Evolutionary conservation across 116 monocot species (phyloP).

Genomic region (Papilionanthe hybrid): DNA sequence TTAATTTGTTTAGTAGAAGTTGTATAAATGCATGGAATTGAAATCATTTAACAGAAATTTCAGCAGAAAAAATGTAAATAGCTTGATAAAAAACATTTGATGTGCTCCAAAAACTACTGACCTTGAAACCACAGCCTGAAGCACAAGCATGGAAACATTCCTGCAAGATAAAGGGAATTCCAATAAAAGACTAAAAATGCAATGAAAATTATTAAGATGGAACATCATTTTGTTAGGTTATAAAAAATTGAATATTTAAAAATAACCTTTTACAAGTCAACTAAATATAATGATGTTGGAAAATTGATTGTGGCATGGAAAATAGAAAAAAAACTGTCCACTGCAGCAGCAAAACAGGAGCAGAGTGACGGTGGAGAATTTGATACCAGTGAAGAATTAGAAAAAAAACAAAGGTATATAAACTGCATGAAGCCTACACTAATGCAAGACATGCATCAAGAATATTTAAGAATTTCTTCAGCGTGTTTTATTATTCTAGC

Average conservation of each 20-base stretch:
- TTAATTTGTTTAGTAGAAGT: background rate
- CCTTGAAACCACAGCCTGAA: slow-evolving; percentile 84
- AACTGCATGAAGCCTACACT: background rate
- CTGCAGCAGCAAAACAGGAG: background rate
- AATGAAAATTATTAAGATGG: background rate
- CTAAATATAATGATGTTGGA: background rate
- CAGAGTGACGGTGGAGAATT: background rate
- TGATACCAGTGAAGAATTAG: background rate
- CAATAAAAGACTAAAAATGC: background rate
- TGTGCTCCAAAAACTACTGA: slow-evolving; percentile 23
- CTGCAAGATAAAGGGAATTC: slow-evolving; percentile 31
- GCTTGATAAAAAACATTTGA: background rate
- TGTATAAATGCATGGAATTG: background rate
- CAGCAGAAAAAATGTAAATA: background rate
- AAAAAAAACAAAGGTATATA: background rate
- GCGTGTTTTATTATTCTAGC: background rate
- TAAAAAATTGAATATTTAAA: background rate
- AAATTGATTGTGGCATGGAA: background rate
- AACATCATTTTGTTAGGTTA: slow-evolving; percentile 2
- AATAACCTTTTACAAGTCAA: background rate
- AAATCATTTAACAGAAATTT: background rate
- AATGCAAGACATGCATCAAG: background rate
- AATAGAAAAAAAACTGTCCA: background rate
- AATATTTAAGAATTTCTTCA: background rate
- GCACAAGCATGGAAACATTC: slow-evolving; percentile 83